A percentile compares a stretch with the other conserved stretches of the same genome.
Evolutionary conservation across 495 filamentous ascomycete genomes (phyloP).

Genomic region (Aspergillus hancockii): DNA sequence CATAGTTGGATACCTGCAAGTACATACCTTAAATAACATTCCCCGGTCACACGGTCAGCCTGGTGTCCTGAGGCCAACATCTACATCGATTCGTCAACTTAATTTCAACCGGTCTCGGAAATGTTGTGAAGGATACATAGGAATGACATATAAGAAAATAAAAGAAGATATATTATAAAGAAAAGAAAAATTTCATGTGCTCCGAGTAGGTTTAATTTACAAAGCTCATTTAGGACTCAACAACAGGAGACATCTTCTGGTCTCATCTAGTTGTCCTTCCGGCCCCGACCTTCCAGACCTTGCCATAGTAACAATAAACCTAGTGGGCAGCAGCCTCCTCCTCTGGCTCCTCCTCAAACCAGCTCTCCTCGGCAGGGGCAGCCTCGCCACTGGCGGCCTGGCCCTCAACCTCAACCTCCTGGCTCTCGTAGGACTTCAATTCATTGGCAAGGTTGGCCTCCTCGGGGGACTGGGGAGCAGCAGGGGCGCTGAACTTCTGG

Average conservation of each 20-base stretch:
- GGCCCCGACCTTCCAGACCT: constrained; percentile 35
- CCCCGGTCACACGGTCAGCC: neutral
- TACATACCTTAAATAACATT: neutral
- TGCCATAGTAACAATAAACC: constrained; percentile 32
- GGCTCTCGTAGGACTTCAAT: constrained; percentile 87
- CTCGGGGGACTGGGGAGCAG: constrained; percentile 82
- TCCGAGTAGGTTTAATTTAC: constrained; percentile 50
- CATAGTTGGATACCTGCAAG: neutral
- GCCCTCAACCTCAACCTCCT: constrained; percentile 93
- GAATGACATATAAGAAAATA: constrained; percentile 3
- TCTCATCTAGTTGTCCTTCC: constrained; percentile 24
- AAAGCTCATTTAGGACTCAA: constrained; percentile 38
- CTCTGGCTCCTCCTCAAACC: constrained; percentile 69
- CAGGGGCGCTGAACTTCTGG: constrained; percentile 78
- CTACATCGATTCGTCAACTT: neutral
- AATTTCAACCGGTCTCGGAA: neutral
- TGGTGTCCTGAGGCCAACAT: neutral
- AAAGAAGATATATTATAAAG: constrained; percentile 9
- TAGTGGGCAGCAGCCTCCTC: constrained; percentile 53
- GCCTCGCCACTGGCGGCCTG: constrained; percentile 60
- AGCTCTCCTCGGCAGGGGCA: constrained; percentile 63
- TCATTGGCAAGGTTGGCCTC: constrained; percentile 88
- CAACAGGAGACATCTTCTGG: constrained; percentile 31
- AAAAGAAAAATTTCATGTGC: constrained; percentile 36
- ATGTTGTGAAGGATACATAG: neutral